Evolutionary conservation across 768 basidiomycete genomes (phyloP), one percentile per base, ranked within the genome.

Genomic region (Phallus indusiatus): DNA sequence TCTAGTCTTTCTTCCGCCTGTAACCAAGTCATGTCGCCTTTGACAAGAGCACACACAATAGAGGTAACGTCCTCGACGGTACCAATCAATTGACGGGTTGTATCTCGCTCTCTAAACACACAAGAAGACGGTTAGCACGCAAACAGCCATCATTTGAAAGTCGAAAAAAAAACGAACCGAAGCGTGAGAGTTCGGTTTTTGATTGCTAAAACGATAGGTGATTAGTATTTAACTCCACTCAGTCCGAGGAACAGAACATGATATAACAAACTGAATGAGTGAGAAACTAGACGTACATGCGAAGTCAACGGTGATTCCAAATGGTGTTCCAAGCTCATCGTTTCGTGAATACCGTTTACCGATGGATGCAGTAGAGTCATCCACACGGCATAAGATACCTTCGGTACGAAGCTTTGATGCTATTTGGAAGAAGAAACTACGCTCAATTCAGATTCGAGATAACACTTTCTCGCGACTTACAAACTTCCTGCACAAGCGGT

Each of bases 321-420:
- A 99, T 1, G 96, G 96, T 33, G 96, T 98, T 63, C 96, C 96
- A 49, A 99, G 81, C 74, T 98, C 96, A 73, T 99, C 96, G 73
- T 98, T 99, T 60, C 96, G 83, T 12, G 96, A 85, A 73, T 98
- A 98, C 14, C 95, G 92, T 75, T 90, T 94, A 47, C 96, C 96
- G 68, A 98, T 98, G 8, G 91, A 87, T 35, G 88, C 85, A 65
- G 87, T 90, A 21, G 94, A 98, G 69, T 98, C 95, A 70, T 98
- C 96, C 2, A 98, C 94, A 54, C 94, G 82, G 52, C 90, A 86
- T 69, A 93, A 91, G 55, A 98, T 81, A 61, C 96, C 95, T 8
- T 86, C 87, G 68, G 80, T 80, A 64, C 96, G 87, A 67, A 98
- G 76, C 70, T 94, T 90, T 35, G 81, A 77, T 52, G 94, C 94